Conservation (phyloP, 148 eudicot species). For the Nepenthes mirabilis region DNA sequence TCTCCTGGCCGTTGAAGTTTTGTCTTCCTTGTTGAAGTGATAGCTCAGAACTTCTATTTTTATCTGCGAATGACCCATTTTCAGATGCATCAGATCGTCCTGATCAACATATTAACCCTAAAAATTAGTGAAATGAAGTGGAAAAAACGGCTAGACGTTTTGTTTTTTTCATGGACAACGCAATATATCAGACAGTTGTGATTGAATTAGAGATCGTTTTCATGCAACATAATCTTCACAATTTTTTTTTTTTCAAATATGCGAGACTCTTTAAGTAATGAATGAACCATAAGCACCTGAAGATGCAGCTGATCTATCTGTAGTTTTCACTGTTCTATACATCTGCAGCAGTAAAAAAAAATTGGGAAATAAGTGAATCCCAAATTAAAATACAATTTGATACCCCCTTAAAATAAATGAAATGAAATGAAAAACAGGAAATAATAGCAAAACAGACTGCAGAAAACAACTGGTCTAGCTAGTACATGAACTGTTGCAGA, state of each 20-base stretch:
- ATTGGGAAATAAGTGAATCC: neutral
- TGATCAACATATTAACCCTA: conserved; percentile 1
- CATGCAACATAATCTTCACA: no score
- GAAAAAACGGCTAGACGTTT: no score
- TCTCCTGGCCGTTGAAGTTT: conserved; percentile 23
- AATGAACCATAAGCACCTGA: conserved; percentile 31
- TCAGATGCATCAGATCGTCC: conserved; percentile 55
- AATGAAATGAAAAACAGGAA: neutral
- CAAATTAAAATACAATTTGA: neutral
- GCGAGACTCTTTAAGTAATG: no score
- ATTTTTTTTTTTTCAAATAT: no score
- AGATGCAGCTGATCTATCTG: conserved; percentile 77
- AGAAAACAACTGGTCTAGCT: no score
- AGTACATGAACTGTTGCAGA: no score
- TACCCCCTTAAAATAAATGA: neutral
- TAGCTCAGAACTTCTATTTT: conserved; percentile 40
- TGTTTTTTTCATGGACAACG: no score
- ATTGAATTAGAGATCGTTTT: no score
- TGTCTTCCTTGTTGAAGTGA: conserved; percentile 31
- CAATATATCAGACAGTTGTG: no score
- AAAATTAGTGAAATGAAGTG: no score
- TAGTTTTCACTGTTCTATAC: conserved; percentile 94
- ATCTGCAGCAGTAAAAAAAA: conserved; percentile 26
- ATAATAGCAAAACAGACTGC: no score
- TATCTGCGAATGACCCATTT: conserved; percentile 83